A percentile compares a stretch with the other conserved stretches of the same genome.
phyloP scores from a whole-genome alignment of 176 grass and related monocot genomes.

The Themeda triandra region DNA sequence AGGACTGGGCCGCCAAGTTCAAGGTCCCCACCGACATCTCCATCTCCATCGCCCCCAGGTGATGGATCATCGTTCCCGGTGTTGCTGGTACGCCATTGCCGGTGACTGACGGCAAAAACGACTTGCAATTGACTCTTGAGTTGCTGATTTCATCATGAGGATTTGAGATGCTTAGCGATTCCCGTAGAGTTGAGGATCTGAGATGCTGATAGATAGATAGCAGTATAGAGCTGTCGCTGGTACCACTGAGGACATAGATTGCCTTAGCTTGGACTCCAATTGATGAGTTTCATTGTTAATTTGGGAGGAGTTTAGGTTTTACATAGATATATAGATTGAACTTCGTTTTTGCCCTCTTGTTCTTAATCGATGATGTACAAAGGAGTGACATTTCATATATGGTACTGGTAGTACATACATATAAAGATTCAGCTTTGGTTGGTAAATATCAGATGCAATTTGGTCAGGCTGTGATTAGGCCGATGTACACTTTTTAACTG shows the following conservation, averaged over 20 bases:
- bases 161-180: neutral
- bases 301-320: neutral
- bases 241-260: neutral
- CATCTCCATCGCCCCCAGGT: conserved; percentile 64
- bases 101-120: neutral
- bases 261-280: neutral
- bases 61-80: neutral
- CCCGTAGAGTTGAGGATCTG: neutral
- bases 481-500: neutral
- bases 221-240: neutral
- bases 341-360: neutral
- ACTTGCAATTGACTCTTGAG: neutral
- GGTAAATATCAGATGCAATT: neutral
- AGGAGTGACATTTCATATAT: conserved; percentile 1
- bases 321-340: neutral
- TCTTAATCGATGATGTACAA: conserved; percentile 6
- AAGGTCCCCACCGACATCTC: conserved; percentile 66
- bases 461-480: neutral
- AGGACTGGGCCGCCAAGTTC: conserved; percentile 47
- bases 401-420: neutral
- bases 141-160: neutral
- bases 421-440: neutral
- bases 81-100: neutral
- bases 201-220: neutral
- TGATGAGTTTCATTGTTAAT: neutral